Conservation (phyloP, 371 early-diverging fungal genomes). For the Haplosporangium sp. region DNA sequence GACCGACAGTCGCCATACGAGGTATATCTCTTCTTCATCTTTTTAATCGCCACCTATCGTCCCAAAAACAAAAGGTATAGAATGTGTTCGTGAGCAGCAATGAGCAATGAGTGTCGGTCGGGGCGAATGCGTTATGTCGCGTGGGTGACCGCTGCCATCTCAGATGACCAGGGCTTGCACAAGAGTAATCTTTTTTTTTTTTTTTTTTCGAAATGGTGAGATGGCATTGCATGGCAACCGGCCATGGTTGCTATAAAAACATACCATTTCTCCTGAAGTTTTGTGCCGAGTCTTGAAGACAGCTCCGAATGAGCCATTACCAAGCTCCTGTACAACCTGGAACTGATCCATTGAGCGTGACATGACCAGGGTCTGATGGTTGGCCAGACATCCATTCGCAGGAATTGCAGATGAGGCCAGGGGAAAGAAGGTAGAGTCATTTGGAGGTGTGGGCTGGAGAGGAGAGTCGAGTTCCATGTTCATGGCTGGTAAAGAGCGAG, state of each 20-base stretch:
- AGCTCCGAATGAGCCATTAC: slow-evolving; percentile 93
- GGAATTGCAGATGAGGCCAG: slow-evolving; percentile 24
- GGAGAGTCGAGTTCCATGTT: not conserved
- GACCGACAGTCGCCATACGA: slow-evolving; percentile 81
- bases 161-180: too few relatives aligned
- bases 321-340: slow-evolving; percentile 78
- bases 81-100: not conserved
- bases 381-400: slow-evolving; percentile 6
- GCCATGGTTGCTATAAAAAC: not conserved
- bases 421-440: slow-evolving; percentile 7
- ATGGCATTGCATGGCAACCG: too few relatives aligned
- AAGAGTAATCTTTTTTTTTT: too few relatives aligned
- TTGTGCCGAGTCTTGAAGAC: slow-evolving; percentile 82
- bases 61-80: not conserved
- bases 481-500: not conserved
- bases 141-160: not conserved
- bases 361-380: slow-evolving; percentile 14
- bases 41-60: slow-evolving; percentile 90
- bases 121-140: not conserved
- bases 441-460: slow-evolving; percentile 20
- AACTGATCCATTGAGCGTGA: slow-evolving; percentile 69
- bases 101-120: slow-evolving; percentile 1
- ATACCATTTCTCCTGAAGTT: slow-evolving; percentile 77
- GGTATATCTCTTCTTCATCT: slow-evolving; percentile 91
- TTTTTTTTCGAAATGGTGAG: too few relatives aligned